Evolutionary conservation across 345 rosid species (phyloP).

Genomic region (Heritiera littoralis): DNA sequence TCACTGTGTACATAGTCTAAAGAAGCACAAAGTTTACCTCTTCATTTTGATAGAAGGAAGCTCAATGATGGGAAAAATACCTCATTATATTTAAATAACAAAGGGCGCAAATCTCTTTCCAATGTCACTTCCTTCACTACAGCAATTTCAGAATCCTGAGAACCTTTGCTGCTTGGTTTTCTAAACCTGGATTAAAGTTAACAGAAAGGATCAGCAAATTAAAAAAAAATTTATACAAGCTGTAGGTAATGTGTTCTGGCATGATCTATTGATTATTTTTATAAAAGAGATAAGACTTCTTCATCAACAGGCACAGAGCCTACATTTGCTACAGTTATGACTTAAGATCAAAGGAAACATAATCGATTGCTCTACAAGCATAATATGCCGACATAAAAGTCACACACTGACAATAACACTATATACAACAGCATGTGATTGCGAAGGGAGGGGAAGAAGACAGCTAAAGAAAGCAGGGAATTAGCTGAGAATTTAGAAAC

Average conservation of each 20-base stretch:
- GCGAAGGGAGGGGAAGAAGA: not conserved
- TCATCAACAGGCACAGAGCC: not conserved
- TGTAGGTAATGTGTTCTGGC: not conserved
- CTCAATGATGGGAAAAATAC: slow-evolving; percentile 36
- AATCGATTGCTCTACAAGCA: not conserved
- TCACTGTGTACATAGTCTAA: not conserved
- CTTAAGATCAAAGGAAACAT: not conserved
- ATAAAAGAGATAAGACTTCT: not conserved
- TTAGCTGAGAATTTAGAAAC: not conserved
- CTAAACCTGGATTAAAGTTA: slow-evolving; percentile 56
- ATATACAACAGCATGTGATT: not conserved
- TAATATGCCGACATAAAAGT: not conserved
- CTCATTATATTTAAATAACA: slow-evolving; percentile 91
- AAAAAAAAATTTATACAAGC: not conserved
- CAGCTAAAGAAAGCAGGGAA: not conserved
- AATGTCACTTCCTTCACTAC: slow-evolving; percentile 42
- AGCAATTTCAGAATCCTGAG: slow-evolving; percentile 41
- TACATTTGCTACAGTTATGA: not conserved
- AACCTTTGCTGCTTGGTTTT: slow-evolving; percentile 50
- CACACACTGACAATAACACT: not conserved
- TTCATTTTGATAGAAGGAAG: not conserved
- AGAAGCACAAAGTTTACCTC: not conserved
- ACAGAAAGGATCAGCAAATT: slow-evolving; percentile 18
- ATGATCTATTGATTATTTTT: not conserved
- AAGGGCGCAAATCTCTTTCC: slow-evolving; percentile 69